These are phyloP conservation scores for Pyrenophora tritici-repentis DNA, from an alignment of 2,329 filamentous ascomycete genomes.

Conservation along the genomic window DNA sequence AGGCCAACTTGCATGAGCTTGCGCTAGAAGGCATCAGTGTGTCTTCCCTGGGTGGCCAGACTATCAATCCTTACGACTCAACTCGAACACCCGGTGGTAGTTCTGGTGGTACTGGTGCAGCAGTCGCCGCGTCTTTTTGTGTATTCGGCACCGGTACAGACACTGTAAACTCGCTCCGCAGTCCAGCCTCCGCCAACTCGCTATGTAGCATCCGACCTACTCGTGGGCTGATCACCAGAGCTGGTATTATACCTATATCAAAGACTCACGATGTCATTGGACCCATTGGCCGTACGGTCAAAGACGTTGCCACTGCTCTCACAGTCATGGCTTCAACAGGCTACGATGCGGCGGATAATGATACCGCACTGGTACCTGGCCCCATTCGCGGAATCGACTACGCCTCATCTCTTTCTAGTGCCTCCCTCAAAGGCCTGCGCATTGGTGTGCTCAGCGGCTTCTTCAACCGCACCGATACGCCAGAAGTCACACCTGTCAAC, in stretches of 20 bases:
- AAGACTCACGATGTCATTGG: slow-evolving; percentile 62
- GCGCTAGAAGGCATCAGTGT: slow-evolving; percentile 67
- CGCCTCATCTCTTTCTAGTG: slow-evolving; percentile 44
- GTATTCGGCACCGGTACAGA: slow-evolving; percentile 65
- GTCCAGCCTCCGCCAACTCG: slow-evolving; percentile 65
- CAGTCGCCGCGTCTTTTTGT: slow-evolving; percentile 62
- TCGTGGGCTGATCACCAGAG: slow-evolving; percentile 56
- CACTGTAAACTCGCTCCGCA: slow-evolving; percentile 65
- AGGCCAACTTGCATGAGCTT: slow-evolving; percentile 65
- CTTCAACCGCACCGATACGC: slow-evolving; percentile 58
- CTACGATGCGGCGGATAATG: slow-evolving; percentile 58
- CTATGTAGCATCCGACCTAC: slow-evolving; percentile 65
- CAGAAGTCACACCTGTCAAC: slow-evolving; percentile 64
- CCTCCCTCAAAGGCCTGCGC: slow-evolving; percentile 48
- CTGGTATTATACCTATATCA: slow-evolving; percentile 61
- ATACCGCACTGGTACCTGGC: slow-evolving; percentile 55
- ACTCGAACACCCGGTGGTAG: slow-evolving; percentile 69
- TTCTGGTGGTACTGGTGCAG: slow-evolving; percentile 66
- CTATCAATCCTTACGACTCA: slow-evolving; percentile 68
- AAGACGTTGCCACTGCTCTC: slow-evolving; percentile 58
- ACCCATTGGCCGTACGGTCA: slow-evolving; percentile 58
- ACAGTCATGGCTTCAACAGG: slow-evolving; percentile 60
- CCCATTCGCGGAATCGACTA: slow-evolving; percentile 55
- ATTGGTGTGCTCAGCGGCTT: slow-evolving; percentile 62
- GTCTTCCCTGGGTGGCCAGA: slow-evolving; percentile 67